Base-by-base conservation (phyloP, 495 filamentous ascomycete genomes). In the Amphirosellinia nigrospora region DNA sequence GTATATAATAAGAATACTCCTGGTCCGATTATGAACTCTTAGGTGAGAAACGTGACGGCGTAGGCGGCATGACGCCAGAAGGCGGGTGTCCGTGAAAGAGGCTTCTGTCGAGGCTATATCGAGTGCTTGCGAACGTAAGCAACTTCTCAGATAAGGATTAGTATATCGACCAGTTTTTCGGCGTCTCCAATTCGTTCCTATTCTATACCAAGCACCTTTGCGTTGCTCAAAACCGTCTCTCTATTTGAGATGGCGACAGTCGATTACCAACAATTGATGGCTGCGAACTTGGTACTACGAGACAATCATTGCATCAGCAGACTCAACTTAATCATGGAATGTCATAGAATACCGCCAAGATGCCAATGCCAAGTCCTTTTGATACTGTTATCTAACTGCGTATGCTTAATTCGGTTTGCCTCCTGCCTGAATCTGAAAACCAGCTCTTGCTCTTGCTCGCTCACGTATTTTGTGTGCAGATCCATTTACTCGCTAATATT, bases 181-280 rank as follows among this genome's bases (percentile, higher is more conserved):
- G 67, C 67, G 67, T 69, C 46, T 53, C 67, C 67, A 69, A 69
- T 69, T 69, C 67, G 67, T 64, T 69, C 26, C 26, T 21, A 32
- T 23, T 21, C 34, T 66, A 19, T 66, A 2, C 34, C 52, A 21
- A 28, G 38, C 39, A 30, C 21, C 43, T 48, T 26, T 36, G 16
- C 15, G 28, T 11, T 30, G 26, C 7, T 32, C n/a, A 43, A 46
- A 3, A n/a, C 34, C 58, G 36, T 28, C 19, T 30, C 59, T 43
- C 23, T 9, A 45, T 65, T 65, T 21, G 43, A 52, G 36, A 36
- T 52, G 43, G 26, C 1, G 21, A 39, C n/a, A 15, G 13, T 43
- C 21, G 4, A 43, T 55, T 28, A 64, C 13, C 43, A 50, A 48
- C 1, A n/a, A 2, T 30, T 39, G n/a, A 64, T 64, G 30, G 19